Evolutionary conservation across 441 rosid genomes (phyloP), one percentile per base, ranked within the genome.

Genomic region (Populus tomentosa): DNA sequence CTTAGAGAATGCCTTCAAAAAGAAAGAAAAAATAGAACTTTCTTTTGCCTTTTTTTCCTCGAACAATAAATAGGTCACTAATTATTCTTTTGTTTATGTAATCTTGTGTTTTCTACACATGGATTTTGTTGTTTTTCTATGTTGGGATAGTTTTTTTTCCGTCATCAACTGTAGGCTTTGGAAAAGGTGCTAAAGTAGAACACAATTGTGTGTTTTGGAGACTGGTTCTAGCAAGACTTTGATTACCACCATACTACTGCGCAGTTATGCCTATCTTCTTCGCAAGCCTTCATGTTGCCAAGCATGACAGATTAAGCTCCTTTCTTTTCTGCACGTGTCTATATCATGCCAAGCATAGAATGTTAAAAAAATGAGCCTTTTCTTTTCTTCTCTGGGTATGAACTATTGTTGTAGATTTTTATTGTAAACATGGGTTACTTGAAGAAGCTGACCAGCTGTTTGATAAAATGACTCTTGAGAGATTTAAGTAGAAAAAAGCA

Each of bases 201-300:
- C 83, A 95, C 98, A 0, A 76, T 95, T 33, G 91, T 88, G 40
- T 94, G 35, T 72, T n/a, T n/a, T 91, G 82, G 97, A 90, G 81
- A 96, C 99, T 78, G 98, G 98, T 30, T 86, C 97, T 11, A 96
- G 99, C 81, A 96, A 96, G 87, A 96, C 99, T 40, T 85, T 92
- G 42, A 88, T 96, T 65, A 95, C 97, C 16, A 87, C 90, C 79
- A 94, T 96, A 98, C 95, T 96, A 75, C 91, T 94, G 16, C 91
- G 97, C 67, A 81, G 79, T 80, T 89, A 85, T 5, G 93, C 97
- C 1, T 78, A 88, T 82, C 86, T 87, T 66, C 84, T 96, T 26
- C 92, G 92, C 82, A 94, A 89, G 86, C 99, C 99, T 74, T 96
- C 96, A 0, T 89, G 84, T 5, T 89, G 35, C 35, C 35, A 33